Percentiles rank a stretch among this genome's conserved stretches.
These are phyloP conservation scores for Ophiostoma sp. DNA, from an alignment of 2,329 filamentous ascomycete genomes.

Conservation along the genomic window DNA sequence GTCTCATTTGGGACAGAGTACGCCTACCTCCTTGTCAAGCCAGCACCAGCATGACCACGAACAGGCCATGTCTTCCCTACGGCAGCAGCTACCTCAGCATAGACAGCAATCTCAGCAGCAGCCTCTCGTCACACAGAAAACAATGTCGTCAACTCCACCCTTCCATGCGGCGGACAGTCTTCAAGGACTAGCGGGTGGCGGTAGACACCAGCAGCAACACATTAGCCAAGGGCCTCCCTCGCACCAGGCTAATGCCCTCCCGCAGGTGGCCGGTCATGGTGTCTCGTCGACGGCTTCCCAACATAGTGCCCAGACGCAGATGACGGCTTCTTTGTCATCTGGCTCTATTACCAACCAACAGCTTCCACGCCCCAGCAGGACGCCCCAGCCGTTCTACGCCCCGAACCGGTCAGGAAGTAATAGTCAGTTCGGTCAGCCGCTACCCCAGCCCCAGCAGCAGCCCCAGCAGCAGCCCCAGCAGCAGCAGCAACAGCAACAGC, in stretches of 20 bases:
- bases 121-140: slow-evolving; percentile 24
- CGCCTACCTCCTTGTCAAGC: slow-evolving; percentile 23
- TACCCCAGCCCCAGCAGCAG: slow-evolving; percentile 23
- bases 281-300: slow-evolving; percentile 28
- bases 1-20: slow-evolving; percentile 24
- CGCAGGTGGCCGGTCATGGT: slow-evolving; percentile 25
- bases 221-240: slow-evolving; percentile 6
- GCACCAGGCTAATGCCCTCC: slow-evolving; percentile 27
- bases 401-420: slow-evolving; percentile 9
- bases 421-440: slow-evolving; percentile 21
- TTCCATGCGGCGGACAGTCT: slow-evolving; percentile 24
- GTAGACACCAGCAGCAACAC: slow-evolving; percentile 22
- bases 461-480: slow-evolving; percentile 23
- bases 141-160: slow-evolving; percentile 22
- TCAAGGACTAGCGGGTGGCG: slow-evolving; percentile 17
- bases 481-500: slow-evolving; percentile 25
- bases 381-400: slow-evolving; percentile 22
- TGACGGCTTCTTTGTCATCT: slow-evolving; percentile 21
- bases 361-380: slow-evolving; percentile 24
- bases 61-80: slow-evolving; percentile 23
- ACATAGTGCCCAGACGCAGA: slow-evolving; percentile 26
- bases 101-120: slow-evolving; percentile 21
- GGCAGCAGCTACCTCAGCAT: slow-evolving; percentile 17
- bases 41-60: slow-evolving; percentile 27
- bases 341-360: slow-evolving; percentile 28